Evolutionary conservation across 371 early-diverging fungal species (phyloP).

Genomic region (Sanchytrium tribonematis): DNA sequence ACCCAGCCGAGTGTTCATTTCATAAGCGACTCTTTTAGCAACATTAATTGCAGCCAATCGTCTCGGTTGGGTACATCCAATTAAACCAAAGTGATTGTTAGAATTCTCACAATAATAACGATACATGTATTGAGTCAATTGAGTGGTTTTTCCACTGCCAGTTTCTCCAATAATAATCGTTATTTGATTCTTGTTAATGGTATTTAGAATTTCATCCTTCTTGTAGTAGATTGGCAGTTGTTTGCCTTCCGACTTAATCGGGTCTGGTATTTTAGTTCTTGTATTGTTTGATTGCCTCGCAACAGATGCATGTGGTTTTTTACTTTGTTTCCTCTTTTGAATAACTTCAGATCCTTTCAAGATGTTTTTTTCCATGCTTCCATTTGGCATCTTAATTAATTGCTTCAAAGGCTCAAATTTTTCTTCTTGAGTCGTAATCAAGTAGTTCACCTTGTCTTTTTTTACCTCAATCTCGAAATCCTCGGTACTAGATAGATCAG

Average conservation of each 20-base stretch:
- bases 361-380: not conserved
- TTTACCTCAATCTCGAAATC: not conserved
- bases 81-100: constrained; percentile 41
- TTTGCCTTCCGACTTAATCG: not conserved
- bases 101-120: constrained; percentile 31
- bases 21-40: constrained; percentile 93
- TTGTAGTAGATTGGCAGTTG: not conserved
- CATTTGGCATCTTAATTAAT: not conserved
- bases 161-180: constrained; percentile 86
- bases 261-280: not conserved
- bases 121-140: constrained; percentile 85
- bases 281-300: not conserved
- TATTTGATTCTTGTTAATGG: constrained; percentile 60
- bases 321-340: not conserved
- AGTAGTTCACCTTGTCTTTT: not conserved
- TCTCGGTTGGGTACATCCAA: constrained; percentile 97
- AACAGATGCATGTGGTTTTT: not conserved
- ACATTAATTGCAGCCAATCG: constrained; percentile 98
- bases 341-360: not conserved
- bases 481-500: not conserved
- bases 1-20: constrained; percentile 78
- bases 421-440: not conserved
- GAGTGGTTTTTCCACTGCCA: constrained; percentile 98
- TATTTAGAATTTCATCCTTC: constrained; percentile 32
- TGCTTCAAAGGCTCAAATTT: not conserved